Evolutionary conservation across 1,284 basidiomycete species (phyloP).

Genomic region (Thelephora terrestris): DNA sequence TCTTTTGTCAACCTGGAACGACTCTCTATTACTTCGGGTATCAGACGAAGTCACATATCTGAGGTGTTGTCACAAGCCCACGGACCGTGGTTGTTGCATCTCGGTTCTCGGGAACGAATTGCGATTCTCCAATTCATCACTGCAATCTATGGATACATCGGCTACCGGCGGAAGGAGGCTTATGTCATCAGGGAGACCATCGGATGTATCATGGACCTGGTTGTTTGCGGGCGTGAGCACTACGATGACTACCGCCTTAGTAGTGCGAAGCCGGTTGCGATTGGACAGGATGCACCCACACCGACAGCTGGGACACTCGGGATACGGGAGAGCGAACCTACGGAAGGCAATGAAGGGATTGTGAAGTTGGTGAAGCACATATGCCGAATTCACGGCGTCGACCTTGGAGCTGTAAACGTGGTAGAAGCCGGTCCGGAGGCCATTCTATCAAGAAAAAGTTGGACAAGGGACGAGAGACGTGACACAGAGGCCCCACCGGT

Average conservation of each 20-base stretch:
- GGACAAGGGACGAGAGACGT: neutral
- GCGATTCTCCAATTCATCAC: slow-evolving; percentile 59
- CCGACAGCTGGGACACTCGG: slow-evolving; percentile 46
- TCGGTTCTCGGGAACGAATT: slow-evolving; percentile 69
- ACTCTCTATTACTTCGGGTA: slow-evolving; percentile 54
- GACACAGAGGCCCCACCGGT: slow-evolving; percentile 1
- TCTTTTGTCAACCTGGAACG: slow-evolving; percentile 45
- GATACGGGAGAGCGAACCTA: slow-evolving; percentile 59
- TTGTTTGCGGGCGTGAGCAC: slow-evolving; percentile 72
- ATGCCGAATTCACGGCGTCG: slow-evolving; percentile 70
- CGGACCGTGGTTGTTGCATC: slow-evolving; percentile 78
- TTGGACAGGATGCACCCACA: slow-evolving; percentile 19
- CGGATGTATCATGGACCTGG: slow-evolving; percentile 67
- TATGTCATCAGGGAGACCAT: slow-evolving; percentile 78
- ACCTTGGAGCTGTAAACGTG: slow-evolving; percentile 57
- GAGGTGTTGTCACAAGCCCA: slow-evolving; percentile 57
- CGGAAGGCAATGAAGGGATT: slow-evolving; percentile 72
- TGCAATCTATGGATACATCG: slow-evolving; percentile 67
- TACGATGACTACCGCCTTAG: slow-evolving; percentile 25
- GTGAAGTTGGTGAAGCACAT: slow-evolving; percentile 63
- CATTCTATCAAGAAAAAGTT: neutral
- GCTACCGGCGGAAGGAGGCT: slow-evolving; percentile 78
- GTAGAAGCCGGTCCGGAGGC: slow-evolving; percentile 23
- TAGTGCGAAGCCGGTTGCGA: slow-evolving; percentile 38
- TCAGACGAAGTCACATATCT: slow-evolving; percentile 61